These are phyloP conservation scores for Moniliella sp. DNA, from an alignment of 1,284 basidiomycete species.

Conservation along the genomic window DNA sequence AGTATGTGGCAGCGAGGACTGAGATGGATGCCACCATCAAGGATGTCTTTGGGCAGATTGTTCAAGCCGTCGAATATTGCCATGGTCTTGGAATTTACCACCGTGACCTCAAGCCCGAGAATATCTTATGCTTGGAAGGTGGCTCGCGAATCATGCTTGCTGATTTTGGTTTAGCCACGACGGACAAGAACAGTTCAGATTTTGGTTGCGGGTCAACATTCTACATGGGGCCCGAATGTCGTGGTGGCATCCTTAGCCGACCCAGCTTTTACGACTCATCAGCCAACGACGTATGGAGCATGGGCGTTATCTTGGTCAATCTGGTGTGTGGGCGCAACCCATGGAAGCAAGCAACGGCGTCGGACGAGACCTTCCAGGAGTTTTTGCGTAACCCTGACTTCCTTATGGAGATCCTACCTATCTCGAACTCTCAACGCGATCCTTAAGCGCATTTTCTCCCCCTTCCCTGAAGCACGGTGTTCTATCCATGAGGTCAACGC, in stretches of 20 bases:
- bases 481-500: too few species aligned
- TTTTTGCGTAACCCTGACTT: slow-evolving; percentile 27
- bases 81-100: slow-evolving; percentile 59
- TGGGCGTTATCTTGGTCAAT: slow-evolving; percentile 75
- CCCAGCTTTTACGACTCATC: slow-evolving; percentile 49
- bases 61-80: slow-evolving; percentile 74
- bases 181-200: slow-evolving; percentile 63
- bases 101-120: slow-evolving; percentile 92
- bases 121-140: slow-evolving; percentile 58
- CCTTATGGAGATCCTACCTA: slow-evolving; percentile 27
- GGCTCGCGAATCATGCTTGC: slow-evolving; percentile 68
- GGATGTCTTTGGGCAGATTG: slow-evolving; percentile 39
- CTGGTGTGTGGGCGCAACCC: slow-evolving; percentile 71
- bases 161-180: slow-evolving; percentile 91
- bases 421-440: slow-evolving; percentile 24
- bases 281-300: slow-evolving; percentile 67
- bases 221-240: slow-evolving; percentile 92
- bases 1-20: slow-evolving; percentile 4
- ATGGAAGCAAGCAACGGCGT: slow-evolving; percentile 54
- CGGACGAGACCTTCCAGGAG: slow-evolving; percentile 49
- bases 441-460: slow-evolving; percentile 27
- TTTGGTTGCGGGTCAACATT: slow-evolving; percentile 88
- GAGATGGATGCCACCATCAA: slow-evolving; percentile 24
- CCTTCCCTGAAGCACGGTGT: too few species aligned
- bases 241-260: slow-evolving; percentile 48